These are phyloP conservation scores for Phyllostachys edulis DNA, from an alignment of 176 grass and related monocot genomes.

Conservation along the genomic window DNA sequence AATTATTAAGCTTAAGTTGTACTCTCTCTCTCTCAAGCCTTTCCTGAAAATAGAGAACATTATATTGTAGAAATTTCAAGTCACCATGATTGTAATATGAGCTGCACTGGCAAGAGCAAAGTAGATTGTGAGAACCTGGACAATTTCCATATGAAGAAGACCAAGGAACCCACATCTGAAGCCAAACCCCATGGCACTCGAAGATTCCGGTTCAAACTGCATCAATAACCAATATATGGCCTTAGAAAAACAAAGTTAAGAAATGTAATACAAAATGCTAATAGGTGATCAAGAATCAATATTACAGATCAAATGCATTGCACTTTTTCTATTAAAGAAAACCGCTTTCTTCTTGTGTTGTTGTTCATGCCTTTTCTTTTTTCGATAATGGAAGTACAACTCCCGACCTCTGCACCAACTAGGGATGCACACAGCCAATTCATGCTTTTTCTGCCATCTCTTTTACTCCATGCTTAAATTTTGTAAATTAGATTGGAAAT, in stretches of 20 bases:
- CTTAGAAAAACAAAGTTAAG: constrained; percentile 21
- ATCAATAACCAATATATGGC: constrained; percentile 19
- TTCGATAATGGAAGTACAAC: too few relatives aligned
- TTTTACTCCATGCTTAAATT: constrained; percentile 17
- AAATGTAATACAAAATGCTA: background rate
- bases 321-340: background rate
- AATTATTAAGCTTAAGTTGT: constrained; percentile 95
- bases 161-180: constrained; percentile 97
- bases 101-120: constrained; percentile 28
- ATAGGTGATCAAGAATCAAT: constrained; percentile 13
- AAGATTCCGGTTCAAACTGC: constrained; percentile 96
- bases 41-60: constrained; percentile 69
- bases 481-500: constrained; percentile 8
- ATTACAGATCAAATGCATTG: background rate
- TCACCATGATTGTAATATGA: constrained; percentile 28
- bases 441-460: background rate
- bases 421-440: too few relatives aligned
- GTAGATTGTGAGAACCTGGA: constrained; percentile 66
- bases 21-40: constrained; percentile 98
- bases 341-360: too few relatives aligned
- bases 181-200: constrained; percentile 95
- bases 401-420: too few relatives aligned
- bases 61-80: constrained; percentile 26
- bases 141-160: constrained; percentile 99
- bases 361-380: too few relatives aligned